Conservation (phyloP, 176 grass and related monocot genomes). For the Lolium rigidum region DNA sequence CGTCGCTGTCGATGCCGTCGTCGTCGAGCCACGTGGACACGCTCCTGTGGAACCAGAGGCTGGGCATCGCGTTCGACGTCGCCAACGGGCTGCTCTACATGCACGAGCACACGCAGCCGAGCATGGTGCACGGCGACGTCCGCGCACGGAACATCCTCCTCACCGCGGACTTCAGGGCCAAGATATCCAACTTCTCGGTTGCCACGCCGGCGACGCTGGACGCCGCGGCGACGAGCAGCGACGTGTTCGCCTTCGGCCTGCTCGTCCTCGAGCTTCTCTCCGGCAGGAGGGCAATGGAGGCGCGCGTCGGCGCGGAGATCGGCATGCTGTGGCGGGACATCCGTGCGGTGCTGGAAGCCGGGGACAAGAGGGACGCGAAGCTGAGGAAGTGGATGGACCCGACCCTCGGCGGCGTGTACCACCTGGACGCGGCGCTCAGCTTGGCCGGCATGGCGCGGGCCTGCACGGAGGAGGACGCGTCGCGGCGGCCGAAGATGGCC, state of each 20-base stretch:
- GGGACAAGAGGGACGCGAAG: conserved; percentile 50
- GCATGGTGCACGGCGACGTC: conserved; percentile 73
- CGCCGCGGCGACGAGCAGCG: conserved; percentile 38
- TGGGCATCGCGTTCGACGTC: conserved; percentile 66
- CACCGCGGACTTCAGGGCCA: conserved; percentile 60
- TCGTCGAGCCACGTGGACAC: conserved; percentile 31
- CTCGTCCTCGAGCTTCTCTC: conserved; percentile 62
- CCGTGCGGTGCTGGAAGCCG: conserved; percentile 49
- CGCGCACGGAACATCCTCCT: conserved; percentile 64
- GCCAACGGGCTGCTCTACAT: conserved; percentile 72
- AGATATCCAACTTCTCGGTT: conserved; percentile 60
- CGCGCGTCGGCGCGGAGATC: conserved; percentile 45
- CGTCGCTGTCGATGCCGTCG: conserved; percentile 38
- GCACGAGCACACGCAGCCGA: conserved; percentile 85
- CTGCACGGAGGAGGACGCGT: conserved; percentile 61
- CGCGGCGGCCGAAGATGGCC: conserved; percentile 57
- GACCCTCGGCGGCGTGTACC: conserved; percentile 45
- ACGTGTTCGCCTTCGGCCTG: conserved; percentile 65
- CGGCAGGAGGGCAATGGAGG: conserved; percentile 52
- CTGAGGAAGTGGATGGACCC: conserved; percentile 71
- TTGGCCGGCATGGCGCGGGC: conserved; percentile 63
- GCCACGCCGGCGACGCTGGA: conserved; percentile 42
- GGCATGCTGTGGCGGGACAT: conserved; percentile 62
- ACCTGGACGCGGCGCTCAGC: conserved; percentile 49
- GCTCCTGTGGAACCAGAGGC: conserved; percentile 58